Percentiles rank a stretch among this genome's conserved stretches.
Conservation (phyloP, 2,329 filamentous ascomycete genomes). For the Ophiostoma ulmi region DNA sequence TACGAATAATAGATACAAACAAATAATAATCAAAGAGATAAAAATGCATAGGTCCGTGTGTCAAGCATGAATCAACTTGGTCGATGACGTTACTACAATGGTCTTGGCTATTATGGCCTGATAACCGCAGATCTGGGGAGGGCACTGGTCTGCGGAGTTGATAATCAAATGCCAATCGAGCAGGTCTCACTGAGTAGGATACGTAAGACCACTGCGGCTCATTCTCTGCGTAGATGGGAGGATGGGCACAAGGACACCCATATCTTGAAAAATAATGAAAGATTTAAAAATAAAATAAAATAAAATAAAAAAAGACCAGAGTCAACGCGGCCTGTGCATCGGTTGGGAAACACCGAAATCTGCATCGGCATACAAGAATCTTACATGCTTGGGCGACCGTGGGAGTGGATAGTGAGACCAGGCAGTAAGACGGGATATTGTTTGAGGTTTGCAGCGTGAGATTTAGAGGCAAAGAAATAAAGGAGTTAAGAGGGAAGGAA, state of each 20-base stretch:
- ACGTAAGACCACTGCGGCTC: background rate
- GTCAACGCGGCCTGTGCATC: slow-evolving; percentile 9
- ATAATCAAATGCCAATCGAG: background rate
- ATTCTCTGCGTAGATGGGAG: background rate
- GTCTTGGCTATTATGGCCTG: background rate
- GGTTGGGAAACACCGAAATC: slow-evolving; percentile 14
- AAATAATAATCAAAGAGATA: background rate
- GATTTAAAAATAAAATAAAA: no score
- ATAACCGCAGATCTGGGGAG: background rate
- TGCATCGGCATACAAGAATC: slow-evolving; percentile 5
- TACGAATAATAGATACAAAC: background rate
- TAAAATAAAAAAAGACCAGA: background rate
- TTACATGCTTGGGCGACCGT: slow-evolving; percentile 1
- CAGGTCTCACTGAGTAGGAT: background rate
- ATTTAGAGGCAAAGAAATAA: background rate
- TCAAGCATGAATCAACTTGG: background rate
- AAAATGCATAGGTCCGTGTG: background rate
- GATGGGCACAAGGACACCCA: no score
- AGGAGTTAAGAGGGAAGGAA: background rate
- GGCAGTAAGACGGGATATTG: slow-evolving; percentile 2
- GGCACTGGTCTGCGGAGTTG: background rate
- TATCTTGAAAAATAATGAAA: background rate
- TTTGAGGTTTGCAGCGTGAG: background rate
- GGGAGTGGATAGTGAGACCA: background rate
- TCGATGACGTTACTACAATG: background rate